Percentiles rank a stretch among this genome's conserved stretches.
phyloP scores from a whole-genome alignment of 352 stramenopile genomes.

The Thraustochytrium sp. region DNA sequence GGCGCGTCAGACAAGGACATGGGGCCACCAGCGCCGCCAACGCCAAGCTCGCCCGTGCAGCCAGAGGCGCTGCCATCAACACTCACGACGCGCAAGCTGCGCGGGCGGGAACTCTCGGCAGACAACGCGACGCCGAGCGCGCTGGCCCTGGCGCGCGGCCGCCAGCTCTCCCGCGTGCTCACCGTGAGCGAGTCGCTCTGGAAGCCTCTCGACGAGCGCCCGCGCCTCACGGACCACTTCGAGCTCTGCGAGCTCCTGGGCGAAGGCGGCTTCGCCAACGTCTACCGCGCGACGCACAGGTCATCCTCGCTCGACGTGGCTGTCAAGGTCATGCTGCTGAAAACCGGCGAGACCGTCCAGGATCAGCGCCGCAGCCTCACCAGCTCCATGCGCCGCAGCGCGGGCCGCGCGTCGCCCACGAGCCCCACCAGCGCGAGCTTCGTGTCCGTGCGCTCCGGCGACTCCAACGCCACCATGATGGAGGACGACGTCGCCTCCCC shows the following conservation, averaged over 20 bases:
- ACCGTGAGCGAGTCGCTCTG: not conserved
- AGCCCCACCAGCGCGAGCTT: too few relatives aligned
- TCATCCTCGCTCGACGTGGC: not conserved
- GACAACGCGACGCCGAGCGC: slow-evolving; percentile 1
- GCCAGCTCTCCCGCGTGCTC: not conserved
- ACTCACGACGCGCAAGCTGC: too few relatives aligned
- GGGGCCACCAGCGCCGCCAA: not conserved
- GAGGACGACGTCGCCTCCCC: not conserved
- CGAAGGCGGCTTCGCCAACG: slow-evolving; percentile 35
- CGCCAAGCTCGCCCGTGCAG: too few relatives aligned
- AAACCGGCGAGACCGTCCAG: not conserved
- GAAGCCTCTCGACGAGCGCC: not conserved
- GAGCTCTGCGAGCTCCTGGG: slow-evolving; percentile 7
- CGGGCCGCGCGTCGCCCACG: too few relatives aligned
- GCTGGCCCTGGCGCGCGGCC: not conserved
- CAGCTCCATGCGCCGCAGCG: too few relatives aligned
- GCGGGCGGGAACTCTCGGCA: not conserved
- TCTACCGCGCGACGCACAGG: not conserved
- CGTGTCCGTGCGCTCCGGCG: not conserved
- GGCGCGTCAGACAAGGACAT: too few relatives aligned
- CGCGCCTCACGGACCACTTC: not conserved
- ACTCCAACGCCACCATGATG: not conserved
- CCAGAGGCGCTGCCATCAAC: not conserved
- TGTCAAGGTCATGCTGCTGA: slow-evolving; percentile 37
- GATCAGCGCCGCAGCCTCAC: not conserved